Conservation (phyloP, 352 stramenopile species). For the Phytopythium aichiense region DNA sequence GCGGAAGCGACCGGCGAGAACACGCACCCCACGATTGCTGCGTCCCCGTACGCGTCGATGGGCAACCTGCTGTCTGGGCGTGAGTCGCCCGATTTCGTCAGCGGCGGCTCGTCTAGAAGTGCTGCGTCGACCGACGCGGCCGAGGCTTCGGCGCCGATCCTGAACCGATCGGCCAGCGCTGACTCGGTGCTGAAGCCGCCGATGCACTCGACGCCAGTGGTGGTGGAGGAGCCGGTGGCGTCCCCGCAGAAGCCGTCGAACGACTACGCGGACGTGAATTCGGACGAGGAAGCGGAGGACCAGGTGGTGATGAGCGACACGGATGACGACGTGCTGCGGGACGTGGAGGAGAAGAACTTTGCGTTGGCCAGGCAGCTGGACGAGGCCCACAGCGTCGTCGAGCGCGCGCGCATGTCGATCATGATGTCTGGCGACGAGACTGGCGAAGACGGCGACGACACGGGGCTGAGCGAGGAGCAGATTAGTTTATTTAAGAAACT, state of each 20-base stretch:
- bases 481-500: constrained; percentile 93
- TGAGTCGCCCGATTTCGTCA: constrained; percentile 5
- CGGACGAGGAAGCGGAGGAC: constrained; percentile 77
- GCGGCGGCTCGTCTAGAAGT: not conserved
- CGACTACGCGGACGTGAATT: constrained; percentile 79
- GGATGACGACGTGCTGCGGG: constrained; percentile 65
- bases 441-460: constrained; percentile 46
- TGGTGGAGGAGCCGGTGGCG: constrained; percentile 16
- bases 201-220: constrained; percentile 7
- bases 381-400: constrained; percentile 79
- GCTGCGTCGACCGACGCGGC: constrained; percentile 5
- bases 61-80: constrained; percentile 25
- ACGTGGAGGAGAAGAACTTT: constrained; percentile 85
- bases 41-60: constrained; percentile 37
- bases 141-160: constrained; percentile 12
- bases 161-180: constrained; percentile 40
- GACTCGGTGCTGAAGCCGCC: constrained; percentile 11
- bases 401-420: constrained; percentile 84
- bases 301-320: constrained; percentile 65
- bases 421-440: constrained; percentile 73
- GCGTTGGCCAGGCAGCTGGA: constrained; percentile 75
- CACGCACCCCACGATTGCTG: constrained; percentile 23
- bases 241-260: constrained; percentile 41
- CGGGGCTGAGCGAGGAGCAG: constrained; percentile 74
- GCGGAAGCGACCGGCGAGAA: constrained; percentile 42